Evolutionary conservation across 305 asterid genomes (phyloP).

Genomic region (Fraxinus albicans): DNA sequence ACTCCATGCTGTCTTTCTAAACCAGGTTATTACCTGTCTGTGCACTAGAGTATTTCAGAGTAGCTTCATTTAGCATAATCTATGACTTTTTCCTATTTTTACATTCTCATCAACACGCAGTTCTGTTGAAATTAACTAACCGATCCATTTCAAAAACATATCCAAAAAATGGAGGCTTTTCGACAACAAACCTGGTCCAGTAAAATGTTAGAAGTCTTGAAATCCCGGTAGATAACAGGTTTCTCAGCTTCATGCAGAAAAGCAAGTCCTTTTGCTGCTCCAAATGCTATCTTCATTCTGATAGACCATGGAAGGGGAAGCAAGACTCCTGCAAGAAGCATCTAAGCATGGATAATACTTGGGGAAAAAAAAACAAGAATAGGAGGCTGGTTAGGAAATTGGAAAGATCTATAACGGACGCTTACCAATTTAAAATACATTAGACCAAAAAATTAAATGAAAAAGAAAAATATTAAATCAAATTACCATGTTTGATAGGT

Average conservation of each 20-base stretch:
- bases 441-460: neutral
- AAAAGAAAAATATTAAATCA: neutral
- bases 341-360: neutral
- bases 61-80: neutral
- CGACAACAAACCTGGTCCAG: constrained; percentile 58
- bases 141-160: neutral
- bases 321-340: constrained; percentile 61
- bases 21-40: neutral
- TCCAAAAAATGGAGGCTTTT: neutral
- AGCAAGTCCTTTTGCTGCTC: constrained; percentile 95
- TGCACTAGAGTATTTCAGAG: neutral
- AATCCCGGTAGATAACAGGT: constrained; percentile 91
- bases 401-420: neutral
- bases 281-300: constrained; percentile 84
- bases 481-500: neutral
- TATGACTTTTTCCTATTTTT: neutral
- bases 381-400: neutral
- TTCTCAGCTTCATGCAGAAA: constrained; percentile 89
- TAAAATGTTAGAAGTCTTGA: constrained; percentile 85
- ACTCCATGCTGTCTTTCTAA: neutral
- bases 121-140: neutral
- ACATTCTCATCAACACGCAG: neutral
- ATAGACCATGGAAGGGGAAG: constrained; percentile 88
- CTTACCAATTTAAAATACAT: neutral
- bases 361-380: neutral